These are phyloP conservation scores for Chalara sp. DNA, from an alignment of 2,329 filamentous ascomycete genomes.

Conservation along the genomic window DNA sequence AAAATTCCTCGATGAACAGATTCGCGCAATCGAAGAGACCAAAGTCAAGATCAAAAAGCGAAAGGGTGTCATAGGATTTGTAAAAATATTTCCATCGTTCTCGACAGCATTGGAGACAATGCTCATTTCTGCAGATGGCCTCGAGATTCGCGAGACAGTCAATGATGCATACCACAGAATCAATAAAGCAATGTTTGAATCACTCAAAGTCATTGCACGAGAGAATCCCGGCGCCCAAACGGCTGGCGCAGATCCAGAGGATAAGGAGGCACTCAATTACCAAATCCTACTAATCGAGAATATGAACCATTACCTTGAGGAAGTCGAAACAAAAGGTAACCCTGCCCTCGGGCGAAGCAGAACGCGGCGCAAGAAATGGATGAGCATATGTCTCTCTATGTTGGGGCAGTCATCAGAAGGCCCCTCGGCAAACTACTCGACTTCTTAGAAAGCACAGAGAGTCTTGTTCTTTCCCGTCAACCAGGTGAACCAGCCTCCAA, in stretches of 20 bases:
- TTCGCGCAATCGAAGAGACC: slow-evolving; percentile 92
- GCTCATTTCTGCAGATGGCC: slow-evolving; percentile 53
- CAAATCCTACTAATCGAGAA: slow-evolving; percentile 97
- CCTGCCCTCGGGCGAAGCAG: slow-evolving; percentile 69
- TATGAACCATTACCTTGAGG: slow-evolving; percentile 95
- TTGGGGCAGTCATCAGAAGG: slow-evolving; percentile 79
- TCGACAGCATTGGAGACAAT: slow-evolving; percentile 78
- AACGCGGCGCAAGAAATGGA: slow-evolving; percentile 71
- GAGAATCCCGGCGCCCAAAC: slow-evolving; percentile 50
- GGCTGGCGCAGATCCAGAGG: slow-evolving; percentile 60
- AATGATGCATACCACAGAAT: slow-evolving; percentile 85
- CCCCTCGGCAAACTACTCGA: slow-evolving; percentile 88
- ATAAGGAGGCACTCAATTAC: slow-evolving; percentile 95
- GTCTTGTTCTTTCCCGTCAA: slow-evolving; percentile 51
- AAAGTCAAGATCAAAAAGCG: slow-evolving; percentile 99
- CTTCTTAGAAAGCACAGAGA: slow-evolving; percentile 84
- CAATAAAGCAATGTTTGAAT: slow-evolving; percentile 95
- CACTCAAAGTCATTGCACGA: slow-evolving; percentile 84
- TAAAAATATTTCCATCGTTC: slow-evolving; percentile 87
- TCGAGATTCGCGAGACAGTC: slow-evolving; percentile 68
- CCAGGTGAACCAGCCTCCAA: slow-evolving; percentile 51
- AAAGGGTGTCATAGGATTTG: slow-evolving; percentile 92
- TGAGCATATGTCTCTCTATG: slow-evolving; percentile 83
- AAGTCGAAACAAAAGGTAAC: slow-evolving; percentile 70
- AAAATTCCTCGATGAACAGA: slow-evolving; percentile 90